phyloP scores from a whole-genome alignment of 73 alveolate genomes.

The Blepharisma stoltei region DNA sequence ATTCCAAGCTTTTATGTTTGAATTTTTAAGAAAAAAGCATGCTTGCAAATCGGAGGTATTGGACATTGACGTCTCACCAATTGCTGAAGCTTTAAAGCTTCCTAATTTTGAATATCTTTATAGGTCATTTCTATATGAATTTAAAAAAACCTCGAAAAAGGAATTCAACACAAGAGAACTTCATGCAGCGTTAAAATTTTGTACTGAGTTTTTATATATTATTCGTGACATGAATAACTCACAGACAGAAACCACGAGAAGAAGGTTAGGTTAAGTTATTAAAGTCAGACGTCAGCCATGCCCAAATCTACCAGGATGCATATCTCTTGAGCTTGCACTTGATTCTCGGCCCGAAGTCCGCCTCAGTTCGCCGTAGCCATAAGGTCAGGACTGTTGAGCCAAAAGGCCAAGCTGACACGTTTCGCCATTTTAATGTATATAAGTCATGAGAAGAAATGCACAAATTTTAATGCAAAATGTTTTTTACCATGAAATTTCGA shows the following conservation, averaged over 20 bases:
- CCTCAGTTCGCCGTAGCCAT: too few species aligned
- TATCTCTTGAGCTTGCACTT: too few species aligned
- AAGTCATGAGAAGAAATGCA: conserved; percentile 49
- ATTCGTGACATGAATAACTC: conserved; percentile 55
- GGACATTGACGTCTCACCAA: background rate
- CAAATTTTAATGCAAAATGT: conserved; percentile 46
- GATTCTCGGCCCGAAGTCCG: too few species aligned
- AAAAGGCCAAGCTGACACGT: too few species aligned
- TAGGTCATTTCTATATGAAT: background rate
- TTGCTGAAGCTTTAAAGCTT: background rate
- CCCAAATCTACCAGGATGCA: too few species aligned
- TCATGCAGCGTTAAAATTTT: conserved; percentile 46
- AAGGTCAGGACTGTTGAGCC: too few species aligned
- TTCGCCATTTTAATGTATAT: too few species aligned
- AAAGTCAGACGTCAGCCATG: too few species aligned
- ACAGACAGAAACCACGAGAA: conserved; percentile 42
- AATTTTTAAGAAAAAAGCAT: conserved; percentile 42
- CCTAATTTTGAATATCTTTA: conserved; percentile 11
- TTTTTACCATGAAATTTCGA: conserved; percentile 44
- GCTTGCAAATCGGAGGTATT: background rate
- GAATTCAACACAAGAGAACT: conserved; percentile 42
- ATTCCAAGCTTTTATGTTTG: conserved; percentile 52
- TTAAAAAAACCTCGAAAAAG: conserved; percentile 13
- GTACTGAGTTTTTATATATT: conserved; percentile 43
- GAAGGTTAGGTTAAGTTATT: too few species aligned